A percentile compares a stretch with the other conserved stretches of the same genome.
These are phyloP conservation scores for Teunomyces atbi DNA, from an alignment of 805 yeast species.

Conservation along the genomic window DNA sequence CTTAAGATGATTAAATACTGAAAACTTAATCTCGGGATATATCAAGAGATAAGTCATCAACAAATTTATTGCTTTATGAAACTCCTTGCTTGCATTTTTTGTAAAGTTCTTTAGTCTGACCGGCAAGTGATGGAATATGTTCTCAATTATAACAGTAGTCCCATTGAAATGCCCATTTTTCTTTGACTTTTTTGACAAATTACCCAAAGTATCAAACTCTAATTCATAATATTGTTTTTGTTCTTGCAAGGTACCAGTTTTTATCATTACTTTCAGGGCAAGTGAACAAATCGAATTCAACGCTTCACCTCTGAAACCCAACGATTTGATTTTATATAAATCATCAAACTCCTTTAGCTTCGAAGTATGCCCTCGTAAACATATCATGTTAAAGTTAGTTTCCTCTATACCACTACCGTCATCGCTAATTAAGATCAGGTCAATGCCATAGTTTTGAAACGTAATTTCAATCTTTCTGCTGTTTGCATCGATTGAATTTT, in stretches of 20 bases:
- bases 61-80: constrained; percentile 59
- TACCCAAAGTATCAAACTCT: constrained; percentile 56
- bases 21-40: constrained; percentile 54
- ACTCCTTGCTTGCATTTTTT: constrained; percentile 69
- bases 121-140: constrained; percentile 69
- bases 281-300: constrained; percentile 66
- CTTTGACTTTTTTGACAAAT: constrained; percentile 30
- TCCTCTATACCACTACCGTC: constrained; percentile 64
- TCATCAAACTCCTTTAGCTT: constrained; percentile 59
- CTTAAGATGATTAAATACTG: constrained; percentile 49
- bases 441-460: constrained; percentile 71
- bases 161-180: constrained; percentile 60
- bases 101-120: constrained; percentile 76
- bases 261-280: constrained; percentile 42
- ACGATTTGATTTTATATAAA: constrained; percentile 46
- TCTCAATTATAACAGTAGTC: constrained; percentile 57
- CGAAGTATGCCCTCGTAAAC: constrained; percentile 67
- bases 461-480: constrained; percentile 65
- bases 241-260: constrained; percentile 46
- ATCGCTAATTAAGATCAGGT: constrained; percentile 64
- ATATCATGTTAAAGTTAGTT: constrained; percentile 52
- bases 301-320: constrained; percentile 85
- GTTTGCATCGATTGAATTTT: constrained; percentile 81
- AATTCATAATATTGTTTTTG: constrained; percentile 61
- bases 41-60: constrained; percentile 71